Evolutionary conservation across 208 protist species (phyloP).

Genomic region (Crithidia acanthocephali): DNA sequence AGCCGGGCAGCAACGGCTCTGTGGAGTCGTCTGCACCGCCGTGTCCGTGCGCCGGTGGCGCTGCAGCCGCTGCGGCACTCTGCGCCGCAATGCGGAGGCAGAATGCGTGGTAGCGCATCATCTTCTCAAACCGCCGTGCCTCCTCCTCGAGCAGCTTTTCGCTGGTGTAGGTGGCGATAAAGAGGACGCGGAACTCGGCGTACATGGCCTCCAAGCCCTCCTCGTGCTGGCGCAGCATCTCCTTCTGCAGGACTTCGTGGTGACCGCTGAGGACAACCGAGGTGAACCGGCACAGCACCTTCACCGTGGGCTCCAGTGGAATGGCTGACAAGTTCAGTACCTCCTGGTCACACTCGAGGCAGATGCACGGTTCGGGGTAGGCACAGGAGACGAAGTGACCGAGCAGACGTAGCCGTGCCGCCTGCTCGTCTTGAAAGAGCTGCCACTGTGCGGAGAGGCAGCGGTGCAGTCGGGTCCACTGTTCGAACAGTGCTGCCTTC

Average conservation of each 20-base stretch:
- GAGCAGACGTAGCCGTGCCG: constrained; percentile 35
- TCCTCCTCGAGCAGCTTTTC: constrained; percentile 47
- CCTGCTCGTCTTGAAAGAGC: constrained; percentile 52
- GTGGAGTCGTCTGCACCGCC: background rate
- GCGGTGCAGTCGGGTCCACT: constrained; percentile 30
- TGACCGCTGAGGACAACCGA: constrained; percentile 47
- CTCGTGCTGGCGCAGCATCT: constrained; percentile 35
- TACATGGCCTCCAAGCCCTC: constrained; percentile 29
- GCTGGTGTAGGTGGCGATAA: constrained; percentile 36
- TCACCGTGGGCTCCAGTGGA: constrained; percentile 40
- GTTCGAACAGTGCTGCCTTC: constrained; percentile 41
- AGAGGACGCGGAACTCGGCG: constrained; percentile 24
- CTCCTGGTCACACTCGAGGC: constrained; percentile 51
- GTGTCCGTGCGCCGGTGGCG: background rate
- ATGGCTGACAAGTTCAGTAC: constrained; percentile 58
- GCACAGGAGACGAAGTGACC: constrained; percentile 56
- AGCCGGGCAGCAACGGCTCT: background rate
- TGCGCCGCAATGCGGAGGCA: constrained; percentile 34
- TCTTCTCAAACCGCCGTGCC: constrained; percentile 34
- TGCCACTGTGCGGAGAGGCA: constrained; percentile 22
- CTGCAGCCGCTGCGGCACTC: background rate
- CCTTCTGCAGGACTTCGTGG: constrained; percentile 29
- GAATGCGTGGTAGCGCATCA: constrained; percentile 55
- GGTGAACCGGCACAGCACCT: constrained; percentile 43
- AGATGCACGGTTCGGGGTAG: constrained; percentile 47